These are phyloP conservation scores for Talaromyces thailandensis DNA, from an alignment of 495 filamentous ascomycete genomes.

Conservation along the genomic window DNA sequence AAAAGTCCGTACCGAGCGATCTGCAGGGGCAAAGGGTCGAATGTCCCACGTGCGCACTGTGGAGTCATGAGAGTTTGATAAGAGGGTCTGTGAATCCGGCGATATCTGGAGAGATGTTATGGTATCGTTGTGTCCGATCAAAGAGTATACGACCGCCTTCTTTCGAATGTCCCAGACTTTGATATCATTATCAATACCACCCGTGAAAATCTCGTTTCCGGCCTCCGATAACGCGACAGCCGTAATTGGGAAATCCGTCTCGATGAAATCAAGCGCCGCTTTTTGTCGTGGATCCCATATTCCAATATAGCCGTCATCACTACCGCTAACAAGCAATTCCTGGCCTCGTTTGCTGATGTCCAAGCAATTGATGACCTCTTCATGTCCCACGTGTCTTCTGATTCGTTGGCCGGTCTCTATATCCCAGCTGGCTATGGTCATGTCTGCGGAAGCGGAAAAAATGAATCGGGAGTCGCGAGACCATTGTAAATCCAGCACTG, in stretches of 20 bases:
- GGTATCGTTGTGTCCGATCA: conserved; percentile 86
- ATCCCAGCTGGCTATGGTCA: conserved; percentile 91
- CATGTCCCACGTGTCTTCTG: conserved; percentile 84
- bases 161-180: conserved; percentile 96
- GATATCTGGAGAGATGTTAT: conserved; percentile 84
- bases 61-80: conserved; percentile 90
- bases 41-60: conserved; percentile 96
- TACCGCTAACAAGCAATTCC: conserved; percentile 78
- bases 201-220: conserved; percentile 91
- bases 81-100: conserved; percentile 79
- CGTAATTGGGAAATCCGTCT: conserved; percentile 89
- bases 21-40: conserved; percentile 81
- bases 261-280: conserved; percentile 73
- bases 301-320: conserved; percentile 88
- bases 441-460: conserved; percentile 91
- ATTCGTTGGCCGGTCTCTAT: conserved; percentile 78
- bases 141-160: conserved; percentile 73
- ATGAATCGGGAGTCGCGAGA: conserved; percentile 85
- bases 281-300: conserved; percentile 97
- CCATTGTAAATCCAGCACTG: conserved; percentile 90
- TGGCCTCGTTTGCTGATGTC: conserved; percentile 82
- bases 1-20: conserved; percentile 75
- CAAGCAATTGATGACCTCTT: conserved; percentile 86
- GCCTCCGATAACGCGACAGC: conserved; percentile 84
- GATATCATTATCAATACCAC: conserved; percentile 94